phyloP scores from a whole-genome alignment of 345 rosid species.

The Dovyalis caffra region DNA sequence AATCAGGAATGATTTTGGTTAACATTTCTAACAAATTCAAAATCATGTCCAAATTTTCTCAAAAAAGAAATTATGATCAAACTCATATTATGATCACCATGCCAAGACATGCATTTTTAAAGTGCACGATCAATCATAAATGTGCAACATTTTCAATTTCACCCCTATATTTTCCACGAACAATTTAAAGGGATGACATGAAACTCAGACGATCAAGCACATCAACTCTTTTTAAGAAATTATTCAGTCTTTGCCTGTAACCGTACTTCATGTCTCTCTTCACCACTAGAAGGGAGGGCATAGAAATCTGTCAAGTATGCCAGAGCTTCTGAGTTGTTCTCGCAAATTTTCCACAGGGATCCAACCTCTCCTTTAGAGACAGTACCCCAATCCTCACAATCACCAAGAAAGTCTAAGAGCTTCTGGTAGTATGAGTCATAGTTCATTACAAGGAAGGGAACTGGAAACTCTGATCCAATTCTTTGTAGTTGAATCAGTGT shows the following conservation, averaged over 20 bases:
- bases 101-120: too few relatives aligned
- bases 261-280: constrained; percentile 10
- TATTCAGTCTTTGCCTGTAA: constrained; percentile 12
- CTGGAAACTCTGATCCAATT: constrained; percentile 70
- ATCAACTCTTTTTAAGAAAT: background rate
- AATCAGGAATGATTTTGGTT: too few relatives aligned
- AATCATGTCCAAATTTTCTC: too few relatives aligned
- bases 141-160: too few relatives aligned
- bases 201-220: background rate
- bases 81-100: too few relatives aligned
- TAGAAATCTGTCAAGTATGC: constrained; percentile 67
- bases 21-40: too few relatives aligned
- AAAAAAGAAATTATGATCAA: too few relatives aligned
- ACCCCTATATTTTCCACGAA: too few relatives aligned
- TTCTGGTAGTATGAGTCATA: constrained; percentile 73
- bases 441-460: constrained; percentile 87
- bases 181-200: too few relatives aligned
- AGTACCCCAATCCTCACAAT: constrained; percentile 74
- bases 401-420: constrained; percentile 70
- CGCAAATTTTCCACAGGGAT: constrained; percentile 77
- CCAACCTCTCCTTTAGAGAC: constrained; percentile 70
- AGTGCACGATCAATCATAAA: too few relatives aligned
- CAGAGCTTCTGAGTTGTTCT: constrained; percentile 68
- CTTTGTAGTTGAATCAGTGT: constrained; percentile 78
- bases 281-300: constrained; percentile 25